These are phyloP conservation scores for Penicillium mononematosum DNA, from an alignment of 495 filamentous ascomycete species.

Conservation along the genomic window DNA sequence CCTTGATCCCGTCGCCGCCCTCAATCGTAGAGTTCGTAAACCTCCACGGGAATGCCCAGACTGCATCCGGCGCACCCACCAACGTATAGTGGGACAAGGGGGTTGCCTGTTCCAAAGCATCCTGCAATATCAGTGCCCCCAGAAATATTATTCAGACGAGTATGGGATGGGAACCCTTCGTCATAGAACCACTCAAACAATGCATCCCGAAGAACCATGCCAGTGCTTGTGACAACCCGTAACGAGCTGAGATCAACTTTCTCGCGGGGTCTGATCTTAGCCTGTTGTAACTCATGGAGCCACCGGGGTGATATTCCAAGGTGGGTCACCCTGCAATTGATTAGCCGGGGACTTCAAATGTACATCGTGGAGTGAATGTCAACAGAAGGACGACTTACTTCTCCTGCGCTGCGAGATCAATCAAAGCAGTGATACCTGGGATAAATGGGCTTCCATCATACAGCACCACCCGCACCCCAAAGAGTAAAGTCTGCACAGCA, in stretches of 20 bases:
- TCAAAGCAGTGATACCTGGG: conserved; percentile 58
- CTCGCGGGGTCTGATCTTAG: conserved; percentile 55
- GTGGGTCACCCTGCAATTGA: conserved; percentile 38
- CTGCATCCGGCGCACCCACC: conserved; percentile 65
- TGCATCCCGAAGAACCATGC: conserved; percentile 73
- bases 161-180: conserved; percentile 61
- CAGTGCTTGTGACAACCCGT: conserved; percentile 62
- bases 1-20: conserved; percentile 51
- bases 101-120: conserved; percentile 67
- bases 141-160: conserved; percentile 69
- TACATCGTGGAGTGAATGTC: background rate
- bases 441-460: conserved; percentile 80
- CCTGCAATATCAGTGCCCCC: conserved; percentile 78
- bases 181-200: conserved; percentile 85
- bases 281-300: conserved; percentile 65
- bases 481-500: conserved; percentile 50
- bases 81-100: conserved; percentile 66
- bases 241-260: conserved; percentile 61
- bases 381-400: conserved; percentile 39
- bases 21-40: conserved; percentile 65
- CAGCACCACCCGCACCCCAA: conserved; percentile 57
- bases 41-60: conserved; percentile 63
- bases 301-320: conserved; percentile 73
- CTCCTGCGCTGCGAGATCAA: conserved; percentile 58
- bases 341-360: conserved; percentile 19